Base-by-base conservation (phyloP, 768 basidiomycete genomes). In the Boletus pseudopeckii region DNA sequence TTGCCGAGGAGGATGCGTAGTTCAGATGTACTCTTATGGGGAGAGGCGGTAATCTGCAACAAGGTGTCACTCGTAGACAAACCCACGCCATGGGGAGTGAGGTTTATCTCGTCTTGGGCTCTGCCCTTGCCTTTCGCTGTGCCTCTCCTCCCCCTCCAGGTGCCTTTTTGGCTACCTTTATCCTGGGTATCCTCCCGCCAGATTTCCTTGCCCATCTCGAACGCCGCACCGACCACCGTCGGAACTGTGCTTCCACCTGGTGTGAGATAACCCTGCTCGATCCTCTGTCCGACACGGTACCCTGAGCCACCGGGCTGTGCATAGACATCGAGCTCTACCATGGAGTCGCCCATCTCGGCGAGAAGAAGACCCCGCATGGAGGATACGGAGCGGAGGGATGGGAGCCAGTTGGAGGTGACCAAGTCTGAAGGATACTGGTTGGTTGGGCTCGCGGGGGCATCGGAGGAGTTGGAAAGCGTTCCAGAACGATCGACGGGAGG, bases 1-100 rank as follows among this genome's bases (percentile, higher is more conserved):
- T 85, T 80, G 13, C 89, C 88, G 7, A 90, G 76, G 47, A 89
- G 76, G 32, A 77, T 67, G 53, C 79, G 81, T 45, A 88, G 75
- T 61, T 88, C 84, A 17, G 77, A 77, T 7, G 79, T 75, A 46
- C 76, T 83, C 59, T 77, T 72, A 30, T 72, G 71, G 28, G 80
- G 75, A 4, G 78, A 71, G 15, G 73, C 76, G n/a, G 78, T 76
- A 41, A 75, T 68, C 60, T 73, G 80, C 44, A 85, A 72, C 39
- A 86, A 71, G 18, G 83, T 86, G 22, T 78, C 79, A 44, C 68
- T 69, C 74, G 78, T 46, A 75, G 75, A 50, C 65, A 73, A 34
- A 77, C 73, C 56, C 18, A 60, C 59, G 52, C 56, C 55, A 7
- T 56, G 56, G 38, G 48, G 46, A 8, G 52, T 34, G 50, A 51